Conservation (phyloP, 768 basidiomycete genomes). For the Collybia nuda region DNA sequence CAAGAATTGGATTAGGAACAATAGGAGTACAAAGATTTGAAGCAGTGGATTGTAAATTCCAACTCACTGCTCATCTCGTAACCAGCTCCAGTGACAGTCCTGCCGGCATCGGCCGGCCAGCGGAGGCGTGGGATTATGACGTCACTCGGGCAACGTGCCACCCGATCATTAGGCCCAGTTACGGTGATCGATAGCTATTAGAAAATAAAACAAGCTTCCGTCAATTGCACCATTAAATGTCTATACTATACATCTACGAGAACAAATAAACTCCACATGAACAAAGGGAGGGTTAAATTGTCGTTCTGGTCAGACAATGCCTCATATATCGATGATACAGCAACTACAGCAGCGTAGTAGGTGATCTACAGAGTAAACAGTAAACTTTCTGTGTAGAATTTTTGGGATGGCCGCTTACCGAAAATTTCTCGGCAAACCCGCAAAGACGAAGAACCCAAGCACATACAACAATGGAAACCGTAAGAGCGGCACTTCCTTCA, state of each 20-base stretch:
- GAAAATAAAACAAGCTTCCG: not conserved
- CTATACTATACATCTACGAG: conserved; percentile 39
- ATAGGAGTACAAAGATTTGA: not conserved
- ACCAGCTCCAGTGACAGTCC: conserved; percentile 3
- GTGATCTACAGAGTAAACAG: conserved; percentile 44
- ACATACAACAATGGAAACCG: conserved; percentile 62
- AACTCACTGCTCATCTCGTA: not conserved
- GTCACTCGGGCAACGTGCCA: conserved; percentile 16
- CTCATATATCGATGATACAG: conserved; percentile 76
- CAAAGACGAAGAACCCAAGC: conserved; percentile 71
- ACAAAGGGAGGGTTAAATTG: conserved; percentile 94
- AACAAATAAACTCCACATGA: conserved; percentile 88
- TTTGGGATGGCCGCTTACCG: conserved; percentile 49
- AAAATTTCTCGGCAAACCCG: conserved; percentile 73
- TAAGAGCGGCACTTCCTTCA: conserved; percentile 88
- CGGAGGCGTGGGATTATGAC: conserved; percentile 28
- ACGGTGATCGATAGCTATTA: not conserved
- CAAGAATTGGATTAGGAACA: too few relatives aligned
- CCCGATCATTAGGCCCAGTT: too few relatives aligned
- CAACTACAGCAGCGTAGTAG: conserved; percentile 64
- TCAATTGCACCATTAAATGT: not conserved
- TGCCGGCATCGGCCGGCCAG: conserved; percentile 10
- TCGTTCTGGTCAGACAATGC: conserved; percentile 96
- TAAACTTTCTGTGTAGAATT: not conserved
- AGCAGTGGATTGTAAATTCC: not conserved